Base-by-base conservation (phyloP, 2,329 filamentous ascomycete genomes). In the Penicillium decumbens region DNA sequence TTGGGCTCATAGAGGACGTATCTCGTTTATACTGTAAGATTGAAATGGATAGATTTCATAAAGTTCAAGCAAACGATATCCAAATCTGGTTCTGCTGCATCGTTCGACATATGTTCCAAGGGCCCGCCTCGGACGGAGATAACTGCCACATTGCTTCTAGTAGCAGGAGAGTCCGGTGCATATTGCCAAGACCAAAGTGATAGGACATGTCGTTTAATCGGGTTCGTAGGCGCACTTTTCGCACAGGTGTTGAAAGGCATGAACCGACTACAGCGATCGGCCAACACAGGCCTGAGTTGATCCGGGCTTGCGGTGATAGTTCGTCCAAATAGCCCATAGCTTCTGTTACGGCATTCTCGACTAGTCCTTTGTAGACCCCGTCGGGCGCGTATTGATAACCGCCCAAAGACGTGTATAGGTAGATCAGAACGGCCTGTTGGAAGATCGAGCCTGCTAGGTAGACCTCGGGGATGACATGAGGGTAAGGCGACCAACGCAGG, bases 11-110 rank as follows among this genome's bases (percentile, higher is more conserved):
- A 49, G 43, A 57, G 20, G 20, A 28, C 29, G 18, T 47, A 25
- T 13, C 52, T 43, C 47, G 41, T 10, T 43, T 50, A 47, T 23
- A 46, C 52, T 47, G 45, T 46, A 56, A 43, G 27, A 42, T 27
- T 18, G 30, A 42, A 52, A 40, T 44, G 41, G 45, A 51, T 33
- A 27, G 23, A 27, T 43, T 29, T 41, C 20, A 4, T 23, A 23
- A 23, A 23, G 20, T 2, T 65, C 56, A 77, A 18, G 75, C 75
- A 63, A 77, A 77, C 2, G 75, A 77, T 35, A 76, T 76, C 74
- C 72, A 75, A 28, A 77, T 75, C 49, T 75, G 70, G 32, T 72
- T 66, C 24, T 74, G 64, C 29, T 73, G 68, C 73, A 77, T 77
- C n/a, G 71, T 67, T 9, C 65, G 66, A 42, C 69, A 74, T 23